Percentiles rank a stretch among this genome's conserved stretches.
Evolutionary conservation across 2,329 filamentous ascomycete genomes (phyloP).

Genomic region (Zarea fungicola): DNA sequence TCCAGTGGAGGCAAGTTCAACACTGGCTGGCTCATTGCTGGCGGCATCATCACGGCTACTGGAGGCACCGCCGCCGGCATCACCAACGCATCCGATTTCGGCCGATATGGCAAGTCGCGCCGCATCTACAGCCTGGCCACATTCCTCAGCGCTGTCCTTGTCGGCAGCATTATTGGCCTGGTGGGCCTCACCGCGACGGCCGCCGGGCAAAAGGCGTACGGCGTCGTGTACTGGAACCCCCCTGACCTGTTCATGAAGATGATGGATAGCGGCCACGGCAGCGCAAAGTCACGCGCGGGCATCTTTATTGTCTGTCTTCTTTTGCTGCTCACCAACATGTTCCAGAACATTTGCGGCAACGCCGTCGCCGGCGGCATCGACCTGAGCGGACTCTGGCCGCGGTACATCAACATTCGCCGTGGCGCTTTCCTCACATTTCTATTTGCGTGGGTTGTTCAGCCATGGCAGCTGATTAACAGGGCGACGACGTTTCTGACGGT

Average conservation of each 20-base stretch:
- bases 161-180: constrained; percentile 24
- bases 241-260: constrained; percentile 24
- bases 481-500: constrained; percentile 24
- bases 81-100: constrained; percentile 26
- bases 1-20: constrained; percentile 17
- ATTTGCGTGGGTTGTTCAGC: constrained; percentile 23
- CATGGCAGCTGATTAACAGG: constrained; percentile 26
- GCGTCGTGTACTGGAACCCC: constrained; percentile 23
- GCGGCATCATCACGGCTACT: constrained; percentile 23
- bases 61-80: constrained; percentile 24
- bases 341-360: constrained; percentile 26
- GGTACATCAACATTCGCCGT: constrained; percentile 24
- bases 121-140: not conserved
- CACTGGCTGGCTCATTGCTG: constrained; percentile 22
- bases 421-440: constrained; percentile 22
- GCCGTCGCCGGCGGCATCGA: constrained; percentile 26
- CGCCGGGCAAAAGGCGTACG: constrained; percentile 24
- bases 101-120: constrained; percentile 20
- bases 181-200: constrained; percentile 23
- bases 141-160: constrained; percentile 4
- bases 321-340: constrained; percentile 24
- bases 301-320: constrained; percentile 24
- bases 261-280: constrained; percentile 21
- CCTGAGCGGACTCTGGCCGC: constrained; percentile 23
- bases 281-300: constrained; percentile 20